phyloP scores from a whole-genome alignment of 345 rosid genomes.

The Carallia pectinifolia region DNA sequence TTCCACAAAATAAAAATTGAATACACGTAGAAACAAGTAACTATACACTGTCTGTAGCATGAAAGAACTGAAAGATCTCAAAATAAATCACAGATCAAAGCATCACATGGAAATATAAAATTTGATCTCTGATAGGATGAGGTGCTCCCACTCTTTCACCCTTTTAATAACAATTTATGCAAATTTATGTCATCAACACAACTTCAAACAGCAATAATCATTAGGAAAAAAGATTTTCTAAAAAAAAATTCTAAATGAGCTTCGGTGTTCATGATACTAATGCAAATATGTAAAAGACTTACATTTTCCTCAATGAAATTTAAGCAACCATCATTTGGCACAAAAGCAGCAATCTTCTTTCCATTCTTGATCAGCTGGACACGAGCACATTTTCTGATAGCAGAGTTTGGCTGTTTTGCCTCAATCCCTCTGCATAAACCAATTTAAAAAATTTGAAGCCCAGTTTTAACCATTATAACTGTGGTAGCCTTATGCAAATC shows the following conservation, averaged over 20 bases:
- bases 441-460: not conserved
- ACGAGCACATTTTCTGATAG: slow-evolving; percentile 91
- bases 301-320: slow-evolving; percentile 95
- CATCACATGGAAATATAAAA: no score
- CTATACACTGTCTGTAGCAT: no score
- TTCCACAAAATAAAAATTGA: not conserved
- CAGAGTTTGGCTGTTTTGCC: slow-evolving; percentile 99
- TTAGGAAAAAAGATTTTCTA: no score
- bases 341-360: slow-evolving; percentile 95
- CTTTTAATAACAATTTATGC: no score
- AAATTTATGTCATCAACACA: no score
- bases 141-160: no score
- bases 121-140: no score
- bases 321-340: slow-evolving; percentile 94
- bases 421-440: slow-evolving; percentile 78
- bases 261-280: no score
- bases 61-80: no score
- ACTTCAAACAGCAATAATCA: no score
- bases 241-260: not conserved
- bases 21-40: no score
- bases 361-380: slow-evolving; percentile 94
- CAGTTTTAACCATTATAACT: not conserved
- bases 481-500: not conserved
- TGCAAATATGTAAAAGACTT: slow-evolving; percentile 9
- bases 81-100: no score